phyloP scores from a whole-genome alignment of 345 rosid species.

The Lenwebbia sp. region DNA sequence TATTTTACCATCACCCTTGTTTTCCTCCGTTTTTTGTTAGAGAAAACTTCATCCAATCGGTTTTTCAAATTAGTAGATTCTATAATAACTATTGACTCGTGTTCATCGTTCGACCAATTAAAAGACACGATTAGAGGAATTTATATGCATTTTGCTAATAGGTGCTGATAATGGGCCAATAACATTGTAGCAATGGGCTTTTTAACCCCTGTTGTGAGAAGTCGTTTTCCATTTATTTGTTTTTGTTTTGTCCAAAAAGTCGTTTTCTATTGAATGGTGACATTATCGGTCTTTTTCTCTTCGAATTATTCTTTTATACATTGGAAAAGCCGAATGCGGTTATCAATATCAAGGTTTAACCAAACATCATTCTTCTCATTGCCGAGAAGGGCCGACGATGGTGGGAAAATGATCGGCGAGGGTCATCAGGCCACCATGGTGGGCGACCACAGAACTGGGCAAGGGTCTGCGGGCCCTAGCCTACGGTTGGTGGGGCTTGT shows the following conservation, averaged over 20 bases:
- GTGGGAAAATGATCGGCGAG: no score
- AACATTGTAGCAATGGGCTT: not conserved
- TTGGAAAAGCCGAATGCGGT: not conserved
- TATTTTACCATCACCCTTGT: not conserved
- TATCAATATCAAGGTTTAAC: not conserved
- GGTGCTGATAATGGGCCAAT: not conserved
- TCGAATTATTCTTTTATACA: not conserved
- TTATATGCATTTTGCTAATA: not conserved
- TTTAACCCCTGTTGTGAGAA: not conserved
- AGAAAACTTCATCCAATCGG: not conserved
- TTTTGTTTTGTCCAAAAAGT: no score
- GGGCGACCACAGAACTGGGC: no score
- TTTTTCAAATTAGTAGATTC: not conserved
- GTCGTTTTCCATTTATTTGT: no score
- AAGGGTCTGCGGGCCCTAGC: no score
- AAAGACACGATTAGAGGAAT: not conserved
- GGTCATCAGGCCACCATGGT: no score
- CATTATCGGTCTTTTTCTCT: not conserved
- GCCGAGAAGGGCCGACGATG: no score
- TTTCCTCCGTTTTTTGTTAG: not conserved
- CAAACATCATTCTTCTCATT: not conserved
- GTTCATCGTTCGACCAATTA: not conserved
- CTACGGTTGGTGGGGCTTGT: no score
- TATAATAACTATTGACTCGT: not conserved
- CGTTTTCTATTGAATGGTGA: not conserved